These are phyloP conservation scores for Fusarium beomiforme DNA, from an alignment of 2,329 filamentous ascomycete genomes.

Conservation along the genomic window DNA sequence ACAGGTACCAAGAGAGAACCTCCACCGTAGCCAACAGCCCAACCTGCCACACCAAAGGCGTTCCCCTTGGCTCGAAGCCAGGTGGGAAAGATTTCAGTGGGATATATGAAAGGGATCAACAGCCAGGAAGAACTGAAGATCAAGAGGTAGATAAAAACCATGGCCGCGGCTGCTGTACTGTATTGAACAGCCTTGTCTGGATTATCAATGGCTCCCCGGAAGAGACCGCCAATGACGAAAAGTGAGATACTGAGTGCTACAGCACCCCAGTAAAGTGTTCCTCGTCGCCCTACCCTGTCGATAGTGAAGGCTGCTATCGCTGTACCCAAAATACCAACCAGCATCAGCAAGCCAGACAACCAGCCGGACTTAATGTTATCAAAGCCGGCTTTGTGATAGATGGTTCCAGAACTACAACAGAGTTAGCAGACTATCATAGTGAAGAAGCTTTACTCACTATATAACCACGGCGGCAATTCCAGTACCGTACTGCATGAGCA, in stretches of 20 bases:
- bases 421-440: neutral
- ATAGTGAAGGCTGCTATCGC: conserved; percentile 58
- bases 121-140: conserved; percentile 46
- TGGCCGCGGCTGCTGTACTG: conserved; percentile 45
- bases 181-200: conserved; percentile 34
- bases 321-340: conserved; percentile 60
- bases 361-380: conserved; percentile 33
- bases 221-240: conserved; percentile 44
- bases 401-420: neutral
- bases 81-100: conserved; percentile 46
- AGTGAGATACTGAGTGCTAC: conserved; percentile 44
- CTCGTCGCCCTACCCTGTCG: conserved; percentile 49
- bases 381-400: conserved; percentile 9
- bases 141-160: conserved; percentile 46
- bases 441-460: neutral
- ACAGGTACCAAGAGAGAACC: conserved; percentile 7
- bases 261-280: conserved; percentile 49
- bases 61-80: conserved; percentile 44
- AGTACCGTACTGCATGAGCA: conserved; percentile 48
- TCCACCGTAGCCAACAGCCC: conserved; percentile 30
- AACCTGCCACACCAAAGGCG: conserved; percentile 43
- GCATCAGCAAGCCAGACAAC: conserved; percentile 60
- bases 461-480: conserved; percentile 22
- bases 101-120: conserved; percentile 45
- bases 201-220: conserved; percentile 28